phyloP scores from a whole-genome alignment of 306 rosid species.

The Oemleria cerasiformis region DNA sequence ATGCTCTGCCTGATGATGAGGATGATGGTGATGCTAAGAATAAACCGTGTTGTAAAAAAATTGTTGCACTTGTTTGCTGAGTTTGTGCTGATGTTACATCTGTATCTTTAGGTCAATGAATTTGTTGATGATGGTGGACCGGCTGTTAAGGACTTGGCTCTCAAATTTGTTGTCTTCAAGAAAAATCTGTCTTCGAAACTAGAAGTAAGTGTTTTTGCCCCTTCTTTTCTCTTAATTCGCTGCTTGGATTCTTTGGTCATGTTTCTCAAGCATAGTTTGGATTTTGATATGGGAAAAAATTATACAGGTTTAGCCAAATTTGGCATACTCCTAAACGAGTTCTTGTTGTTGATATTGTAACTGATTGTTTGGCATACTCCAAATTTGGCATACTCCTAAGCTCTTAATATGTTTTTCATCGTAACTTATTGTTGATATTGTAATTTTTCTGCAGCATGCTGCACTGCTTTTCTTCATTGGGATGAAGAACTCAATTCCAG shows the following conservation, averaged over 20 bases:
- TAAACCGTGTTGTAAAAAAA: not conserved
- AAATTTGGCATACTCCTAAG: slow-evolving; percentile 46
- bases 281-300: slow-evolving; percentile 25
- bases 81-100: slow-evolving; percentile 21
- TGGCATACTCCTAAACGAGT: slow-evolving; percentile 47
- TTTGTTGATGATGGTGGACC: slow-evolving; percentile 75
- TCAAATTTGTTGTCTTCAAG: slow-evolving; percentile 43
- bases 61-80: not conserved
- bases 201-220: slow-evolving; percentile 46
- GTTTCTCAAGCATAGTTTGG: slow-evolving; percentile 14
- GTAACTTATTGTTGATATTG: slow-evolving; percentile 18
- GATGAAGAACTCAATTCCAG: slow-evolving; percentile 68
- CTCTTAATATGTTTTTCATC: not conserved
- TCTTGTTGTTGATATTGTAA: no score
- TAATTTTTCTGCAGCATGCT: slow-evolving; percentile 36
- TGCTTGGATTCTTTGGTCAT: not conserved
- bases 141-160: slow-evolving; percentile 60
- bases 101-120: slow-evolving; percentile 60
- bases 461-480: slow-evolving; percentile 83
- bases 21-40: no score
- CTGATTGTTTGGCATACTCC: no score
- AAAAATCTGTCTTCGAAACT: no score
- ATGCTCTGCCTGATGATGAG: no score
- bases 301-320: slow-evolving; percentile 51
- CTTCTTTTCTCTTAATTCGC: slow-evolving; percentile 11